Percentiles rank a stretch among this genome's conserved stretches.
Evolutionary conservation across 2,329 filamentous ascomycete species (phyloP).

Genomic region (Diplodia intermedia): DNA sequence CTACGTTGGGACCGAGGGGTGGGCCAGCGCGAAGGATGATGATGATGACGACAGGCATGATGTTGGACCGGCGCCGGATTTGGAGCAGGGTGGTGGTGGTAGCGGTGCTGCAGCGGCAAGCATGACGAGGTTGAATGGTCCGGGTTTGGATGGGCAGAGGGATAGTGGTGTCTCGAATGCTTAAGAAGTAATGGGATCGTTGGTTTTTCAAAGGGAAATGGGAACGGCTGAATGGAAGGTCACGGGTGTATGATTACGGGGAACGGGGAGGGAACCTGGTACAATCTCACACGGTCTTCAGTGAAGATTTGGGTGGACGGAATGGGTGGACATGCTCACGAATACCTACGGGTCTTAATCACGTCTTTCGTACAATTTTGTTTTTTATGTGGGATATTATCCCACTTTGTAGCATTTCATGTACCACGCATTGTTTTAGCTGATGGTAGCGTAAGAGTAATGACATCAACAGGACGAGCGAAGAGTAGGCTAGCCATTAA

Average conservation of each 20-base stretch:
- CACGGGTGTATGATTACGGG: neutral
- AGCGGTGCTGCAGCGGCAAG: neutral
- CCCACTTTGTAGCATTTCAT: neutral
- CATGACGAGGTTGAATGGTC: constrained; percentile 7
- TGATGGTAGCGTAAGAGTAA: too few relatives aligned
- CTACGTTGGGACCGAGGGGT: constrained; percentile 58
- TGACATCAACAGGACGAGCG: too few relatives aligned
- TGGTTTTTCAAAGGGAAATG: neutral
- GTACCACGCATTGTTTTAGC: neutral
- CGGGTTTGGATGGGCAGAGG: constrained; percentile 19
- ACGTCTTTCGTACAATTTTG: neutral
- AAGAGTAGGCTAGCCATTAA: neutral
- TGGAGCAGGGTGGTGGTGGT: constrained; percentile 6
- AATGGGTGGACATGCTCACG: neutral
- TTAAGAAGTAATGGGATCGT: neutral
- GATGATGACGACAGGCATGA: neutral
- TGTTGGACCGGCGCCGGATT: neutral
- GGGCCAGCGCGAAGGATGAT: constrained; percentile 38
- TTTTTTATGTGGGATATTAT: neutral
- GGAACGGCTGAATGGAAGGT: neutral
- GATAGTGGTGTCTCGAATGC: neutral
- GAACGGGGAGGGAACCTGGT: neutral
- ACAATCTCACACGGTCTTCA: neutral
- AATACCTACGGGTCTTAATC: neutral
- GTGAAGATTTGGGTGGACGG: neutral